These are phyloP conservation scores for Nitzschia inconspicua DNA, from an alignment of 108 stramenopile genomes.

Conservation along the genomic window DNA sequence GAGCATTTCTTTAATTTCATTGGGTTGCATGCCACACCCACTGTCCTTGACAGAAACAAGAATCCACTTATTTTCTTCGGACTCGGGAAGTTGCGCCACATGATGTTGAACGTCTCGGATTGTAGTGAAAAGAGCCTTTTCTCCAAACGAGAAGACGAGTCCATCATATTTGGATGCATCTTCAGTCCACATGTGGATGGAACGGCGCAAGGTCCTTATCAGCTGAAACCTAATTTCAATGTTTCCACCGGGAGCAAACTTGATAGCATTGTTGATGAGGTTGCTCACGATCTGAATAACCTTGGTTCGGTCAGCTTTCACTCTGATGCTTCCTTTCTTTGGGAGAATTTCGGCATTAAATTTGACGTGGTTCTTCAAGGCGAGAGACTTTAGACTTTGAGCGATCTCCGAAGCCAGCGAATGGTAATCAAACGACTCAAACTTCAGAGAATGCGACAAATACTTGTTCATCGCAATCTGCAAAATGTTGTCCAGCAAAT, in stretches of 20 bases:
- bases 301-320: constrained; percentile 12
- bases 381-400: constrained; percentile 9
- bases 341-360: constrained; percentile 4
- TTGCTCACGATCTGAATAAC: constrained; percentile 9
- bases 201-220: not conserved
- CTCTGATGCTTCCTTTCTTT: not conserved
- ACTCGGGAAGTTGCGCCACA: not conserved
- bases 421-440: not conserved
- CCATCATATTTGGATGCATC: not conserved
- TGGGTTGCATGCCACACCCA: constrained; percentile 8
- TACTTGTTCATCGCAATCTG: constrained; percentile 5
- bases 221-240: constrained; percentile 5
- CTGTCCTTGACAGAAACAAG: constrained; percentile 2
- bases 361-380: not conserved
- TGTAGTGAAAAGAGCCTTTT: not conserved
- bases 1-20: constrained; percentile 7
- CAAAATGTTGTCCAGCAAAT: constrained; percentile 3
- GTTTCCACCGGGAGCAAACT: constrained; percentile 5
- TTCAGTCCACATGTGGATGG: not conserved
- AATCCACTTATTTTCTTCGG: constrained; percentile 9
- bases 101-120: not conserved
- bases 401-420: constrained; percentile 3
- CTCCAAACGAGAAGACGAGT: constrained; percentile 7
- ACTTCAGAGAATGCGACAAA: not conserved
- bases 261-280: constrained; percentile 16